Evolutionary conservation across 441 rosid species (phyloP).

Genomic region (Croton laevigatus): DNA sequence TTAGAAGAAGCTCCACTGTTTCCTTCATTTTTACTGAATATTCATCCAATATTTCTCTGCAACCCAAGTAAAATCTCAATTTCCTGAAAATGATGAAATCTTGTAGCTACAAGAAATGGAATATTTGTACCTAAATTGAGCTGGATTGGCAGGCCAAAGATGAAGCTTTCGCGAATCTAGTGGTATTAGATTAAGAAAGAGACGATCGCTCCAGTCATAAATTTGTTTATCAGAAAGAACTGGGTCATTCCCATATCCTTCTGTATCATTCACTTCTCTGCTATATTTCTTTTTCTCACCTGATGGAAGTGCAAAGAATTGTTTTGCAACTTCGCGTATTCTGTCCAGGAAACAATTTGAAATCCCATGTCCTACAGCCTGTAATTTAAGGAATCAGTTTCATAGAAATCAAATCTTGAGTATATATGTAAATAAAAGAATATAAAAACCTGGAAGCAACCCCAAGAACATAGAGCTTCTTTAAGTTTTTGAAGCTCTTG

Average conservation of each 20-base stretch:
- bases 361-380: too few species aligned
- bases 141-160: constrained; percentile 51
- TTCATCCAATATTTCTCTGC: constrained; percentile 47
- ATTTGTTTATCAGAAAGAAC: constrained; percentile 55
- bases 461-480: too few species aligned
- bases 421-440: too few species aligned
- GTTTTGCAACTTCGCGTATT: too few species aligned
- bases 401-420: too few species aligned
- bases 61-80: neutral
- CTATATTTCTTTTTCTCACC: too few species aligned
- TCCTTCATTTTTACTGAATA: constrained; percentile 33
- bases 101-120: neutral
- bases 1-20: constrained; percentile 32
- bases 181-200: constrained; percentile 45
- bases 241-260: constrained; percentile 47
- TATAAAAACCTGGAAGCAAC: too few species aligned
- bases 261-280: too few species aligned
- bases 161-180: constrained; percentile 35
- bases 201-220: constrained; percentile 58
- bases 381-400: too few species aligned
- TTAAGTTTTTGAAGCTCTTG: too few species aligned
- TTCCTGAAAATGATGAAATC: neutral
- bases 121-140: constrained; percentile 40
- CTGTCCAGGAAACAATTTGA: too few species aligned
- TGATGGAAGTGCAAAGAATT: too few species aligned